Evolutionary conservation across 495 filamentous ascomycete genomes (phyloP), one percentile per base, ranked within the genome.

Genomic region (Talaromyces liani): DNA sequence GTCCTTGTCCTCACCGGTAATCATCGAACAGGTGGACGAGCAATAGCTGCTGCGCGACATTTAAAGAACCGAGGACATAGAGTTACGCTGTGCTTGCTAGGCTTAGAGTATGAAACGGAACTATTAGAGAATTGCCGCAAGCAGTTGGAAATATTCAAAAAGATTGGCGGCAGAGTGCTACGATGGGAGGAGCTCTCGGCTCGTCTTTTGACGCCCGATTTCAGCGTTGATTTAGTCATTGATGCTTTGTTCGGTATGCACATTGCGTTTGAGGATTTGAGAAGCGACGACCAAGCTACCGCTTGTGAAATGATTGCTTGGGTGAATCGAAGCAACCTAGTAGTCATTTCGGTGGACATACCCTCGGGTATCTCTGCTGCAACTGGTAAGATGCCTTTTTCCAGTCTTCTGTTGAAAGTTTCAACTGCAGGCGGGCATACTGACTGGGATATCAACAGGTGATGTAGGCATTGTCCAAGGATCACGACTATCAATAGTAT

Each of bases 161-260:
- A 87, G 65, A 87, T 91, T 47, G 91, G 91, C 10, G 91, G 91
- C 14, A 79, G 82, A 36, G 83, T 92, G 8, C 80, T 85, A 47
- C 83, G 75, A 58, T 83, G 77, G 78, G 82, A 83, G 59, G 80
- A 79, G 47, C 67, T 84, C 20, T 79, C 70, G 20, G 63, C 72
- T 12, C 78, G 77, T n/a, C 71, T 89, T n/a, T 81, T 84, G 61
- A 77, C 76, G 10, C 71, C 83, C 4, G 82, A 89, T 57, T 75
- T 84, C 34, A 79, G 85, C 1, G 83, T 92, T 2, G 91, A 93
- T 54, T 75, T 97, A 59, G 90, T 97, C 60, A 80, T 98, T 34
- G 94, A 98, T 75, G 92, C 91, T 2, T 74, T 98, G 18, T 83
- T 98, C 3, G 91, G 91, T 20, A 87, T 92, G 60, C 90, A 93